Base-by-base conservation (phyloP, 345 rosid genomes). In the Passiflora organensis region DNA sequence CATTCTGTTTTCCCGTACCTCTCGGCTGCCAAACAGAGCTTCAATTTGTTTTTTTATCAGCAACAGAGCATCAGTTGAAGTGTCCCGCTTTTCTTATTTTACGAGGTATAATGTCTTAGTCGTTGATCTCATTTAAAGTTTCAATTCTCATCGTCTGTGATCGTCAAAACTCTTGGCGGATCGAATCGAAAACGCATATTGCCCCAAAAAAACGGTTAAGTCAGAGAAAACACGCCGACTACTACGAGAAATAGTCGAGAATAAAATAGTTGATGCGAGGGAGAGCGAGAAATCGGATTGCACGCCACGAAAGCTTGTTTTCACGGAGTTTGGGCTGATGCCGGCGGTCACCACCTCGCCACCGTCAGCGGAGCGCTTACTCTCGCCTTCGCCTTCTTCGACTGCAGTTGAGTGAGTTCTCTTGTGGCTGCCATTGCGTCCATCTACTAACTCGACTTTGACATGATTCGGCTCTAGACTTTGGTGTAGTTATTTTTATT, bases 311-410 rank as follows among this genome's bases (percentile, higher is more conserved):
- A 72, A 65, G 58, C 73, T 55, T 38, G 68, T 74, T 43, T 78
- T 76, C 52, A 71, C 83, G 4, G 70, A 76, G 70, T 52, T 70
- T 16, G 73, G 78, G 49, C 60, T 59, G 57, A 59, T 75, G 55
- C 72, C 67, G 8, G n/a, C 59, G 12, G 28, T 42, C 43, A 17
- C 51, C 49, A 24, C 46, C 13, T 44, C 68, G 38, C 63, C 39
- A 36, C 25, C 48, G 47, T 36, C 51, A 20, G 24, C 58, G 44
- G 56, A 69, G 54, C 50, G 49, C 49, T 17, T 13, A 15, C 6
- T 11, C 48, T 24, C 48, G 57, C 63, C 59, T 56, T 46, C 46
- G 10, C 45, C 24, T 43, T 54, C 24, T 65, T 44, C 71, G 41
- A 21, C 50, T 53, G n/a, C 65, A 2, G 1, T 42, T 6, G 6